Conservation (phyloP, 768 basidiomycete species). For the Mycena indigotica region DNA sequence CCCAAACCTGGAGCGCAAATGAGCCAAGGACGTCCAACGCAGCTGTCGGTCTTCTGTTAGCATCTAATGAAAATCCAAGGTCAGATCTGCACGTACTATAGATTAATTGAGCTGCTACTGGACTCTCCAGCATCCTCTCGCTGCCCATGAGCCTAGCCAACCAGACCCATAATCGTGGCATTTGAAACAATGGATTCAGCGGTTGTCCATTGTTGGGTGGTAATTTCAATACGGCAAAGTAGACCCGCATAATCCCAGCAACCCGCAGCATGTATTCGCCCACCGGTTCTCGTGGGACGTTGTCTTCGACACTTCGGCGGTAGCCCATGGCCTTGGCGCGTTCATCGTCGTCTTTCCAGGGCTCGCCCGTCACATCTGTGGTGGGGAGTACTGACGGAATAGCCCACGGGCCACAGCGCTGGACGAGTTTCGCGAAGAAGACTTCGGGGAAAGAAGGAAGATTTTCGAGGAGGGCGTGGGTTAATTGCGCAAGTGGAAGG, state of each 20-base stretch:
- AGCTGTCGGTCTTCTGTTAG: slow-evolving; percentile 41
- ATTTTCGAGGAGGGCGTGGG: slow-evolving; percentile 66
- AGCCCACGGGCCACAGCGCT: slow-evolving; percentile 87
- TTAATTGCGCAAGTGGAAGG: slow-evolving; percentile 76
- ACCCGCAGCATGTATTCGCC: slow-evolving; percentile 69
- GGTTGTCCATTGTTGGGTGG: slow-evolving; percentile 38
- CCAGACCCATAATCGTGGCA: slow-evolving; percentile 72
- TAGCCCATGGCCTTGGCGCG: slow-evolving; percentile 60
- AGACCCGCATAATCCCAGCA: slow-evolving; percentile 82
- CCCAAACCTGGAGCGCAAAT: slow-evolving; percentile 65
- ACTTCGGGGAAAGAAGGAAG: slow-evolving; percentile 67
- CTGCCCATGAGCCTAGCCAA: slow-evolving; percentile 64
- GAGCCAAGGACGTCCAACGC: slow-evolving; percentile 72
- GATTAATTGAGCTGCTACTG: slow-evolving; percentile 68
- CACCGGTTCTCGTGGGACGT: slow-evolving; percentile 53
- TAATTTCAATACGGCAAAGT: slow-evolving; percentile 70
- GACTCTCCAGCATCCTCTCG: slow-evolving; percentile 51
- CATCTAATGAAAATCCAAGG: slow-evolving; percentile 9
- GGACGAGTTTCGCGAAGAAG: slow-evolving; percentile 83
- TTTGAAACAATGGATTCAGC: slow-evolving; percentile 56
- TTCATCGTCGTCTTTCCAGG: slow-evolving; percentile 44
- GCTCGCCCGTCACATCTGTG: slow-evolving; percentile 49
- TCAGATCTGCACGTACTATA: slow-evolving; percentile 51
- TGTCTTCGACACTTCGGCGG: slow-evolving; percentile 39
- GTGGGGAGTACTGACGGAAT: slow-evolving; percentile 65